Percentiles rank a stretch among this genome's conserved stretches.
Conservation (phyloP, 345 rosid species). For the Punica granatum region DNA sequence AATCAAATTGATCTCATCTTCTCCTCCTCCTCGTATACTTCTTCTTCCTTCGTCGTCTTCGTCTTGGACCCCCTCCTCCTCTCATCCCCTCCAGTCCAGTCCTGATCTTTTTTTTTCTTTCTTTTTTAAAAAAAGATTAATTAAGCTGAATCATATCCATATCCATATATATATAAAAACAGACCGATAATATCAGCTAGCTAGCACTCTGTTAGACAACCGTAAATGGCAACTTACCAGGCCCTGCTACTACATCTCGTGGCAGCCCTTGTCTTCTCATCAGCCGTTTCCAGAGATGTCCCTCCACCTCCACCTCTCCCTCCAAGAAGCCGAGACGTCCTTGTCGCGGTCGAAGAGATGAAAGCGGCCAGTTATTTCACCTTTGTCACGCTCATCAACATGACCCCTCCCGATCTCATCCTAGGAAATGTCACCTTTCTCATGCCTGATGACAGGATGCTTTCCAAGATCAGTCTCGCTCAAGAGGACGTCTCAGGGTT, state of each 20-base stretch:
- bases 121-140: too few species aligned
- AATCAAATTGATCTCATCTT: neutral
- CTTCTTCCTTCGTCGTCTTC: too few species aligned
- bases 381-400: slow-evolving; percentile 63
- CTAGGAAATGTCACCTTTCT: slow-evolving; percentile 53
- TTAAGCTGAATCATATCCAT: neutral
- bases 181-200: neutral
- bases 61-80: too few species aligned
- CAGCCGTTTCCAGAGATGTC: slow-evolving; percentile 6
- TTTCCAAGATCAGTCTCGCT: slow-evolving; percentile 29
- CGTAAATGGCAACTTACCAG: slow-evolving; percentile 1
- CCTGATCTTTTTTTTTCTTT: too few species aligned
- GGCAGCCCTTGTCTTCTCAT: slow-evolving; percentile 6
- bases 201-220: neutral
- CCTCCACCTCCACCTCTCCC: slow-evolving; percentile 16
- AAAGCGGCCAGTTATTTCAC: slow-evolving; percentile 58
- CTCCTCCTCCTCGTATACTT: neutral
- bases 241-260: neutral
- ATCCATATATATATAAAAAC: neutral
- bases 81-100: too few species aligned
- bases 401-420: slow-evolving; percentile 28
- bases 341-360: slow-evolving; percentile 61
- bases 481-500: slow-evolving; percentile 31
- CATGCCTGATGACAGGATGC: slow-evolving; percentile 58
- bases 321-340: slow-evolving; percentile 26